Percentiles rank a stretch among this genome's conserved stretches.
These are phyloP conservation scores for Reticulascus tulasneorum DNA, from an alignment of 2,329 filamentous ascomycete genomes.

Conservation along the genomic window DNA sequence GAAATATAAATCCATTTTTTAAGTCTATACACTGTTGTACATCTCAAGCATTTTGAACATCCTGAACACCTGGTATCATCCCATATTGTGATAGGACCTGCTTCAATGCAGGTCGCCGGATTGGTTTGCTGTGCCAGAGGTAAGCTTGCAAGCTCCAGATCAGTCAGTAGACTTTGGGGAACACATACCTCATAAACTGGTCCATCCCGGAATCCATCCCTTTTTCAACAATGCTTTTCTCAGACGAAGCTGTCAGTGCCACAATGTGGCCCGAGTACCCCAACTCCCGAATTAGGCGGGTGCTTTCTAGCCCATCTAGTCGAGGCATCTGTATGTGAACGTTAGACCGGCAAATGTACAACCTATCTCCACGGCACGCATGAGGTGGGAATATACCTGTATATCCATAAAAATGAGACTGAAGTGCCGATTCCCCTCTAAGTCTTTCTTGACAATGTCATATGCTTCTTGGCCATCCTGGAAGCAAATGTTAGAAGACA, in stretches of 20 bases:
- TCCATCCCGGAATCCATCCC: constrained; percentile 90
- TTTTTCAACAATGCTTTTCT: constrained; percentile 83
- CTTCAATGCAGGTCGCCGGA: constrained; percentile 79
- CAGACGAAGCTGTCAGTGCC: constrained; percentile 83
- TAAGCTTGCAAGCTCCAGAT: too few relatives aligned
- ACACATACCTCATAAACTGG: constrained; percentile 67
- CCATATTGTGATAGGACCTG: constrained; percentile 80
- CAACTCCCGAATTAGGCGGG: constrained; percentile 77
- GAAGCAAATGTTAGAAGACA: too few relatives aligned
- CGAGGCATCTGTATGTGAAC: too few relatives aligned
- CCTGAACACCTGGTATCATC: too few relatives aligned
- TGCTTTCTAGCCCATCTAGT: constrained; percentile 83
- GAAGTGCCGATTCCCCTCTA: constrained; percentile 69
- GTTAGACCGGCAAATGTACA: too few relatives aligned
- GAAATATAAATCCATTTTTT: too few relatives aligned
- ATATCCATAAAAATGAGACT: constrained; percentile 96
- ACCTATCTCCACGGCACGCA: too few relatives aligned
- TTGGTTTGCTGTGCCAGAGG: constrained; percentile 55
- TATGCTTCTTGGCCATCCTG: constrained; percentile 84
- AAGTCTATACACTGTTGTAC: too few relatives aligned
- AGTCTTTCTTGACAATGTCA: constrained; percentile 77
- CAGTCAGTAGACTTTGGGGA: too few relatives aligned
- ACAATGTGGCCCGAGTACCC: constrained; percentile 88
- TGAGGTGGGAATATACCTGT: too few relatives aligned
- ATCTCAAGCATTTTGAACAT: too few relatives aligned